Evolutionary conservation across 1,139 yeast genomes (phyloP), one percentile per base, ranked within the genome.

Genomic region (Candida labiduridarum): DNA sequence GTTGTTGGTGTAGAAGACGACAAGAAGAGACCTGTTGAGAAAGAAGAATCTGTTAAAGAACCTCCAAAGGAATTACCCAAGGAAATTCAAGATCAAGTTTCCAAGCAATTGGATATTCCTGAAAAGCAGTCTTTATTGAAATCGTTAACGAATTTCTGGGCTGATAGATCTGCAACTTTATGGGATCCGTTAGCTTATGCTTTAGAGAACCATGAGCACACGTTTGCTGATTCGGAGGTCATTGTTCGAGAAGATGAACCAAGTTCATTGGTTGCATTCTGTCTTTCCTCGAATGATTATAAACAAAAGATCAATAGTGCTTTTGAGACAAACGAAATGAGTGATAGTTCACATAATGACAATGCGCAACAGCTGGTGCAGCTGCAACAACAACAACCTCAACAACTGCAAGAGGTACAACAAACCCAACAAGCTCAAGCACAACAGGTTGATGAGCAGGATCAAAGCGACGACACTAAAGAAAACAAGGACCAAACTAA

Each of bases 231-330:
- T 63, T 89, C 96, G 6, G 92, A 90, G 65, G 96, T 95, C 15
- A 87, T 95, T 55, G 96, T 94, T 5, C 76, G 99, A 47, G 99
- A 95, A 62, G 97, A 91, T 66, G 99, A 95, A 65, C 99, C 99
- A 7, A 88, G 96, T 63, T 92, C 98, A 0, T 71, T 95, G 55
- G 90, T 94, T 56, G 96, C 99, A 0, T 92, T 94, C 62, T 92
- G 98, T 64, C 72, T 95, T 54, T 87, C 92, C 41, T 84, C 96
- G 0, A 78, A 83, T 2, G 98, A 94, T 66, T 94, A 94, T 62
- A 76, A 80, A 48, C 86, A 83, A 52, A 86, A 89, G 57, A 77
- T 89, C 45, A 68, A 71, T 30, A 67, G 65, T 8, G 71, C 77
- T 68, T 70, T 71, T 39, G 65, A 59, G 53, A 71, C 63, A 48